phyloP scores from a whole-genome alignment of 2,329 filamentous ascomycete species.

The Magnaporthales sp. region DNA sequence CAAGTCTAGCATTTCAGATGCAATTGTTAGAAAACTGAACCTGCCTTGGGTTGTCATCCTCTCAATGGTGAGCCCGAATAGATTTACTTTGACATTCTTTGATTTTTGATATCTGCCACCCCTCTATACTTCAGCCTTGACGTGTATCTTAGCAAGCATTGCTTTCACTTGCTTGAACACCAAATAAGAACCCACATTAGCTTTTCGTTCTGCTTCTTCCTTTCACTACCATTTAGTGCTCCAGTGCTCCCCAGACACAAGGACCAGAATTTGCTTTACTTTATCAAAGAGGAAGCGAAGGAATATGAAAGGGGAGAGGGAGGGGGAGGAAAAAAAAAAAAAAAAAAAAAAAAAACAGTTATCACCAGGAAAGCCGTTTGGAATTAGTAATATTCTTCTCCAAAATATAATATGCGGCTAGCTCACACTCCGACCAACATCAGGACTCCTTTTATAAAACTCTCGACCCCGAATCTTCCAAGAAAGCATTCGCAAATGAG shows the following conservation, averaged over 20 bases:
- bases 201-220: neutral
- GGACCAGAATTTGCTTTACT: neutral
- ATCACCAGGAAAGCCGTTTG: neutral
- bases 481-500: constrained; percentile 77
- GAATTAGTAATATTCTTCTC: neutral
- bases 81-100: neutral
- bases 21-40: constrained; percentile 83
- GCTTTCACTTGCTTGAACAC: neutral
- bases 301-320: no score
- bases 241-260: neutral
- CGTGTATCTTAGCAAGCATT: no score
- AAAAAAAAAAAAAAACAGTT: neutral
- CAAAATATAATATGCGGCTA: neutral
- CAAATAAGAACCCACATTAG: neutral
- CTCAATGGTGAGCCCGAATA: constrained; percentile 65
- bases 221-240: neutral
- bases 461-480: constrained; percentile 69
- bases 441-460: constrained; percentile 98
- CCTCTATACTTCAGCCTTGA: no score
- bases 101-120: neutral
- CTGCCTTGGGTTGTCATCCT: constrained; percentile 97
- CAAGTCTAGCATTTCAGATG: constrained; percentile 88
- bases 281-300: no score
- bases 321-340: no score
- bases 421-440: neutral